These are phyloP conservation scores for Komagataea norvegica DNA, from an alignment of 1,139 yeast species.

Conservation along the genomic window DNA sequence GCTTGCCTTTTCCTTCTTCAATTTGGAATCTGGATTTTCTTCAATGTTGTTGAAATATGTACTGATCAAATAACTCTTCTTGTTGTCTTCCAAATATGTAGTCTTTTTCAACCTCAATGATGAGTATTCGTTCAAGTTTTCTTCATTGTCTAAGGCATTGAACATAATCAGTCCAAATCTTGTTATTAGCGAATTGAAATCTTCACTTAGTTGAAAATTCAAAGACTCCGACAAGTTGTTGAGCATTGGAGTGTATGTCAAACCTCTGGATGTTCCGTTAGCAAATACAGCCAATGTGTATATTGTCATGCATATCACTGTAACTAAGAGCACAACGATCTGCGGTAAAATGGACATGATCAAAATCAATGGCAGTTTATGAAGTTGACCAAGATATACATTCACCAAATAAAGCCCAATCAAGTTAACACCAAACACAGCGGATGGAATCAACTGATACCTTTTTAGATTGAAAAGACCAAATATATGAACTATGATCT, in stretches of 20 bases:
- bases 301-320: slow-evolving; percentile 46
- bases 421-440: slow-evolving; percentile 49
- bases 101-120: slow-evolving; percentile 42
- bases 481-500: slow-evolving; percentile 53
- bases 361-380: slow-evolving; percentile 51
- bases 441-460: slow-evolving; percentile 58
- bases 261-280: slow-evolving; percentile 49
- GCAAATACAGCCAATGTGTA: slow-evolving; percentile 51
- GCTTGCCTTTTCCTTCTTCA: slow-evolving; percentile 9
- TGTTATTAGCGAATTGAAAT: slow-evolving; percentile 58
- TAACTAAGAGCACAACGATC: slow-evolving; percentile 45
- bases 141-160: slow-evolving; percentile 60
- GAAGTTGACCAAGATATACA: slow-evolving; percentile 35
- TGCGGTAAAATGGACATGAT: slow-evolving; percentile 59
- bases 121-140: slow-evolving; percentile 58
- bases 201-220: slow-evolving; percentile 46
- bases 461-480: slow-evolving; percentile 48
- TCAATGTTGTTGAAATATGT: slow-evolving; percentile 26
- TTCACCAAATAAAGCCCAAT: slow-evolving; percentile 41
- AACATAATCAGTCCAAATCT: slow-evolving; percentile 60
- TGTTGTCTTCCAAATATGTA: slow-evolving; percentile 53
- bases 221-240: slow-evolving; percentile 36
- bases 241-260: slow-evolving; percentile 47
- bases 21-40: slow-evolving; percentile 24
- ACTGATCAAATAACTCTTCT: slow-evolving; percentile 21